phyloP scores from a whole-genome alignment of 106 monocot genomes.

The Hemerocallis citrina region DNA sequence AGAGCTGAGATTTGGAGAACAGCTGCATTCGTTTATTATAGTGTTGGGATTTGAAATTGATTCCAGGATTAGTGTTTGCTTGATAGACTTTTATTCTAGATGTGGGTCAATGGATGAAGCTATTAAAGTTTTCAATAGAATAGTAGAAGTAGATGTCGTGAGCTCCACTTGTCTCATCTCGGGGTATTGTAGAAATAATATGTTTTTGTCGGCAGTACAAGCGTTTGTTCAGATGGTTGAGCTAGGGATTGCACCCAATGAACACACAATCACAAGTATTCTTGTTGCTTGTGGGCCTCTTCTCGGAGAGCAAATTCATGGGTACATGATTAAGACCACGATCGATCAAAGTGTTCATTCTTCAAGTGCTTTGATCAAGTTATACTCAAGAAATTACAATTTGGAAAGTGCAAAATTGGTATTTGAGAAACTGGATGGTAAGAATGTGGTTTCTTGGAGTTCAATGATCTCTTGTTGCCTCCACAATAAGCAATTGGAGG shows the following conservation, averaged over 20 bases:
- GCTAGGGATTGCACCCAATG: slow-evolving; percentile 43
- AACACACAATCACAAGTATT: slow-evolving; percentile 51
- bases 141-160: slow-evolving; percentile 35
- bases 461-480: slow-evolving; percentile 63
- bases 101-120: slow-evolving; percentile 37
- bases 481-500: slow-evolving; percentile 22
- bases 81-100: slow-evolving; percentile 58
- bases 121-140: slow-evolving; percentile 22
- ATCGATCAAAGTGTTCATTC: slow-evolving; percentile 28
- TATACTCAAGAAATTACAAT: slow-evolving; percentile 45
- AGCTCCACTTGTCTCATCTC: slow-evolving; percentile 61
- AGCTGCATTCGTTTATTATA: slow-evolving; percentile 45
- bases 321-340: slow-evolving; percentile 58
- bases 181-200: slow-evolving; percentile 32
- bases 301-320: slow-evolving; percentile 73
- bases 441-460: slow-evolving; percentile 64
- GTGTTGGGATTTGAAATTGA: slow-evolving; percentile 29
- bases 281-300: slow-evolving; percentile 30
- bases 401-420: slow-evolving; percentile 21
- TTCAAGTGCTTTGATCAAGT: slow-evolving; percentile 46
- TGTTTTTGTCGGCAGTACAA: slow-evolving; percentile 22
- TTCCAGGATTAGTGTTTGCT: slow-evolving; percentile 23
- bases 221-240: slow-evolving; percentile 38
- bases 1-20: slow-evolving; percentile 22
- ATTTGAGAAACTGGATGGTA: slow-evolving; percentile 29